phyloP scores from a whole-genome alignment of 345 rosid genomes.

The Syzygium jambos region DNA sequence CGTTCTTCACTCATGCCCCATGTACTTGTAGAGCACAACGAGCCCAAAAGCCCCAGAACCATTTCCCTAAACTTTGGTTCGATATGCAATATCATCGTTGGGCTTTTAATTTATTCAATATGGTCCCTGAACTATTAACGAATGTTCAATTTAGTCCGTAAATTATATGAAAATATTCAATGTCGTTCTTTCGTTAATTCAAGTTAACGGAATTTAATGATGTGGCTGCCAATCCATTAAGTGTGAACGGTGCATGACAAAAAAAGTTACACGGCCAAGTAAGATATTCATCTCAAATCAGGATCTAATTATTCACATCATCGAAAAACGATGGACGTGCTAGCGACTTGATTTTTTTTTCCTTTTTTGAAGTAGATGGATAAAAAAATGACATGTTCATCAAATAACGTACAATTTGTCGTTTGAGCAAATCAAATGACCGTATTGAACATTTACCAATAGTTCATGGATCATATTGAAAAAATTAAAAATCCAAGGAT shows the following conservation, averaged over 20 bases:
- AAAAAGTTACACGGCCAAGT: fast-evolving
- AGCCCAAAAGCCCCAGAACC: background rate
- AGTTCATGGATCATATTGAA: fast-evolving
- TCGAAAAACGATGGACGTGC: background rate
- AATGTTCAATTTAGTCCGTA: background rate
- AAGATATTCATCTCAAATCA: background rate
- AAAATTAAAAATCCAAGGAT: background rate
- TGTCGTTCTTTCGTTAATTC: fast-evolving
- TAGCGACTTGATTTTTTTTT: background rate
- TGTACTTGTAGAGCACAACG: background rate
- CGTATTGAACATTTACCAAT: fast-evolving
- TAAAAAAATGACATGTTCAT: background rate
- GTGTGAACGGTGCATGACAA: background rate
- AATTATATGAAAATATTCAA: background rate
- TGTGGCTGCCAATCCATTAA: background rate
- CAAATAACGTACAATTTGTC: fast-evolving
- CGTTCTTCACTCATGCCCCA: background rate
- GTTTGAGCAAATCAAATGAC: background rate
- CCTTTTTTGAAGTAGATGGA: background rate
- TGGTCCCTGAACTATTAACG: fast-evolving
- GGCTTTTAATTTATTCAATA: background rate
- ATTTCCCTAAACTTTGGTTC: background rate
- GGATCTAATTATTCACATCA: background rate
- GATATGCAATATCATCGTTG: too few relatives aligned
- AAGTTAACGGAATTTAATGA: background rate